A percentile compares a stretch with the other conserved stretches of the same genome.
These are phyloP conservation scores for Globisporangium nagaii DNA, from an alignment of 352 stramenopile species.

Conservation along the genomic window DNA sequence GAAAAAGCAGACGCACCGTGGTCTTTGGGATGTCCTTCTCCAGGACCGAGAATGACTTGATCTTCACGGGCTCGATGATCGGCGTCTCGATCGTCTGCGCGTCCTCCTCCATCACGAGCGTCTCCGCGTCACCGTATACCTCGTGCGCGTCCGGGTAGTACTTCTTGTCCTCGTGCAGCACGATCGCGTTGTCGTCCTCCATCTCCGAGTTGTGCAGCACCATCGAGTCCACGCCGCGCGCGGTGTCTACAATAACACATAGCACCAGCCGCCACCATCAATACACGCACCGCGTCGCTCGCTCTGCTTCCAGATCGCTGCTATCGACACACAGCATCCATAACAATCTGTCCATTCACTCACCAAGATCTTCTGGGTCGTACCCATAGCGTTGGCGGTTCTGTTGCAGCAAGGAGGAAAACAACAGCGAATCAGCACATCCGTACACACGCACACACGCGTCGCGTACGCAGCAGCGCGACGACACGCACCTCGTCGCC, in stretches of 20 bases:
- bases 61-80: conserved; percentile 95
- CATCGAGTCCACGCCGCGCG: conserved; percentile 38
- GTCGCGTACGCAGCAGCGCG: background rate
- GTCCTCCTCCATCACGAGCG: conserved; percentile 98
- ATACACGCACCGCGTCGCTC: too few relatives aligned
- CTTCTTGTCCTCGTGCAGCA: conserved; percentile 99
- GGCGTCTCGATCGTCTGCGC: conserved; percentile 97
- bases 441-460: background rate
- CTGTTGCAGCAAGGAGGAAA: background rate
- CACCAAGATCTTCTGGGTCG: conserved; percentile 13
- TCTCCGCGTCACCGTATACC: conserved; percentile 96
- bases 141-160: conserved; percentile 98
- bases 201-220: conserved; percentile 34
- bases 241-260: conserved; percentile 7
- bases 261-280: too few relatives aligned
- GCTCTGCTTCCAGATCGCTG: too few relatives aligned
- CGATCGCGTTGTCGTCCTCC: conserved; percentile 90
- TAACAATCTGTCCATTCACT: background rate
- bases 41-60: conserved; percentile 91
- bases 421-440: background rate
- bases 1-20: conserved; percentile 19
- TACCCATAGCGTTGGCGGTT: conserved; percentile 10
- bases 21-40: conserved; percentile 78
- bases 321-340: background rate
- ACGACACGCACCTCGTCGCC: conserved; percentile 10